A percentile compares a stretch with the other conserved stretches of the same genome.
Conservation (phyloP, 768 basidiomycete genomes). For the Panaeolus cyanescens region DNA sequence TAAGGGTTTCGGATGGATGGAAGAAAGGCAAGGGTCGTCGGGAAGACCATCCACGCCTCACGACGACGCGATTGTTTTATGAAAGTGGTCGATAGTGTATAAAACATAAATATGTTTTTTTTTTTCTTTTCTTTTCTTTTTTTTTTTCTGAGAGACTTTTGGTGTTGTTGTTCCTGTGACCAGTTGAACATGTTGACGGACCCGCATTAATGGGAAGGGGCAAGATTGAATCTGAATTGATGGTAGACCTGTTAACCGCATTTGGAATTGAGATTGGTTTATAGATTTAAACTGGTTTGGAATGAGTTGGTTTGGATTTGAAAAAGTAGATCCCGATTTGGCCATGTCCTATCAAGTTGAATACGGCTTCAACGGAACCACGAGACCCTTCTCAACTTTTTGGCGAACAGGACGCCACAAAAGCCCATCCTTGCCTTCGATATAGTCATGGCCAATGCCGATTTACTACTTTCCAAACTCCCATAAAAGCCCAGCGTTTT, state of each 20-base stretch:
- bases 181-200: background rate
- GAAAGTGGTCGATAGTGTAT: too few species aligned
- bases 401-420: constrained; percentile 31
- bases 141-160: too few species aligned
- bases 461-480: constrained; percentile 21
- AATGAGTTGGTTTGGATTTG: background rate
- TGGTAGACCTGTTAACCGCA: constrained; percentile 3
- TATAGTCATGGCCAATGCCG: constrained; percentile 29
- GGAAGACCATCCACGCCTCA: background rate
- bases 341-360: constrained; percentile 34
- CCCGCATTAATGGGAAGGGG: background rate
- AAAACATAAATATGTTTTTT: background rate
- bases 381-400: constrained; percentile 27
- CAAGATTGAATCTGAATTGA: constrained; percentile 6
- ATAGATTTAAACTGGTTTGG: background rate
- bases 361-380: constrained; percentile 37
- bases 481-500: constrained; percentile 35
- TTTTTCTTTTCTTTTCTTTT: background rate
- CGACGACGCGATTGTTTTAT: background rate
- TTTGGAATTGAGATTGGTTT: constrained; percentile 7
- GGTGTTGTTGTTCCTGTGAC: constrained; percentile 12
- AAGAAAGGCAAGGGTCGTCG: background rate
- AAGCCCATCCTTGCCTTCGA: constrained; percentile 24
- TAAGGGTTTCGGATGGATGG: background rate
- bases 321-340: background rate